Evolutionary conservation across 2,329 filamentous ascomycete species (phyloP), one percentile per base, ranked within the genome.

Genomic region (Diaporthe amygdali): DNA sequence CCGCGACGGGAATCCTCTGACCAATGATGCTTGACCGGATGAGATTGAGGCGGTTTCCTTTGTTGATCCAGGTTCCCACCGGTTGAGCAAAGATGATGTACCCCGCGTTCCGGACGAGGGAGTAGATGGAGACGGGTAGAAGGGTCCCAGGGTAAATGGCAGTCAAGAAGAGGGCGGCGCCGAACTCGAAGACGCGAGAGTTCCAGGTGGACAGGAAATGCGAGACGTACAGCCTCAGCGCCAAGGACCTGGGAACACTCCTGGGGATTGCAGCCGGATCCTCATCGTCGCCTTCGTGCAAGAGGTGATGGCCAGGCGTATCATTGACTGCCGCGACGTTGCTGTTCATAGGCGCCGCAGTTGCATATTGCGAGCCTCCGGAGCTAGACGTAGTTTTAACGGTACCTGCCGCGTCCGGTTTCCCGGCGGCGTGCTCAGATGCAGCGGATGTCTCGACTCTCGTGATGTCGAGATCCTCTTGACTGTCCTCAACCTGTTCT

Each of bases 41-140:
- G 0, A 87, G 84, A 1, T 75, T 76, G 3, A 91, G 80, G 0
- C 89, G 84, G 70, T 88, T 78, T 6, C 82, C 83, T 0, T 73
- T 79, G 77, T 94, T 92, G 46, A 94, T 88, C 47, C 84, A 84
- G 1, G 77, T 76, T 1, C 92, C 92, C 7, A 94, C 79, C 55
- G 82, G 82, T 15, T 89, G 87, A 0, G 91, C 87, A 8, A 93
- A 81, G 0, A 90, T 34, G 5, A 92, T 86, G 0, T 90, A 90
- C 0, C 89, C 83, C 0, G 84, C 80, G 7, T 88, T 85, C 27
- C 92, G 87, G 6, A 86, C 82, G 8, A 94, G 80, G 0, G 92
- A 92, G 76, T 94, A 94, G n/a, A 91, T 81, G 0, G 92, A 93
- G 69, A 91, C 85, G 44, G 89, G 91, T 27, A 92, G 83, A 27